Evolutionary conservation across 371 early-diverging fungal species (phyloP), one percentile per base, ranked within the genome.

Genomic region (Mortierella sp.): DNA sequence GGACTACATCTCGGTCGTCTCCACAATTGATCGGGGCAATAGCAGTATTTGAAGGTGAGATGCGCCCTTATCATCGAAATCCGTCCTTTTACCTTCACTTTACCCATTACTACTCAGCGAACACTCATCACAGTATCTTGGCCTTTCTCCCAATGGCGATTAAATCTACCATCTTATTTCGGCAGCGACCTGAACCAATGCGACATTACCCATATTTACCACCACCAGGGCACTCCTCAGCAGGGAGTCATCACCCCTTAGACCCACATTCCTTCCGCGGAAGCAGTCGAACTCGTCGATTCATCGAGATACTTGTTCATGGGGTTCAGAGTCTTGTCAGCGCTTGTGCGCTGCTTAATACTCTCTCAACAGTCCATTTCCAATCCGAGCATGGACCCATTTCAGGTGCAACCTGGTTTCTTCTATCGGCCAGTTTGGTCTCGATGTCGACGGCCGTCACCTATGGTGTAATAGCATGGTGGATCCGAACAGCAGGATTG

Each of bases 381-480:
- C 67, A 67, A 37, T 19, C n/a, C 19, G 10, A 21, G 19, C 56
- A 60, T 0, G 54, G 43, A n/a, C 54, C 58, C 47, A 40, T 54
- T 25, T 66, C 59, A 17, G 29, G 28, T 12, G 59, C 60, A 12
- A 59, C 60, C 17, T 59, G 59, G 49, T 59, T 48, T 21, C 60
- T 66, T n/a, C 41, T 66, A 41, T 16, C 54, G 6, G 47, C 55
- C 14, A 48, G 44, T 22, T 19, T 22, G 1, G 25, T 34, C 24
- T 66, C 67, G 7, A n/a, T 54, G 12, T 22, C 28, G 6, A 41
- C 47, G 17, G 67, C 67, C 8, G 34, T 49, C 21, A 24, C 60
- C 12, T 66, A 66, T 43, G 41, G 52, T 3, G 12, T 54, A 0
- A 17, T 66, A 19, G 60, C 67, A 28, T 66, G 55, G 67, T 60